Evolutionary conservation across 768 basidiomycete genomes (phyloP).

Genomic region (Amanita rubescens): DNA sequence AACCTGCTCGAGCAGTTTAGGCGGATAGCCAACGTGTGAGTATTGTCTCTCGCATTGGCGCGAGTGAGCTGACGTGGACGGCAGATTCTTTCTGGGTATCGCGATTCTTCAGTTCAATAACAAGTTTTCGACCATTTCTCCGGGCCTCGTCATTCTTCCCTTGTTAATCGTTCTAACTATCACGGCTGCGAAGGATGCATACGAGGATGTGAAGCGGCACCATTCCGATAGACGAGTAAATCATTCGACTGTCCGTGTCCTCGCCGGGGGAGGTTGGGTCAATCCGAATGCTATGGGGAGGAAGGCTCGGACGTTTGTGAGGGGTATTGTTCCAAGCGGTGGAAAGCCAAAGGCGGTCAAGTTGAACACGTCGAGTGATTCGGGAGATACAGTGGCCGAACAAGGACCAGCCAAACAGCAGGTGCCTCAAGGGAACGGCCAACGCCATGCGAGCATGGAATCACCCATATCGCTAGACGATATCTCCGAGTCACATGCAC

Average conservation of each 20-base stretch:
- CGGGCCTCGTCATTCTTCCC: conserved; percentile 84
- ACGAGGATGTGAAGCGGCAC: conserved; percentile 96
- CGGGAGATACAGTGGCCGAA: not conserved
- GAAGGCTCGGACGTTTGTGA: conserved; percentile 77
- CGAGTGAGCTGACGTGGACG: no score
- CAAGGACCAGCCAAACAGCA: no score
- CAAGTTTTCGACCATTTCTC: conserved; percentile 86
- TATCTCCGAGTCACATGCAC: conserved; percentile 10
- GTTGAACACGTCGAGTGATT: not conserved
- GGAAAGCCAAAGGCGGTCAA: not conserved
- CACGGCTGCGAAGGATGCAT: conserved; percentile 89
- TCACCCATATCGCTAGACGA: no score
- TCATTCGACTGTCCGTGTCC: conserved; percentile 51
- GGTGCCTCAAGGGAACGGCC: no score
- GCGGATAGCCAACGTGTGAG: conserved; percentile 83
- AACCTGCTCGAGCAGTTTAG: conserved; percentile 88
- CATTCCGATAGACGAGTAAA: conserved; percentile 86
- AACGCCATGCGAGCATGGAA: no score
- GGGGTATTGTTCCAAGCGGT: conserved; percentile 37
- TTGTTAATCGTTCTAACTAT: conserved; percentile 75
- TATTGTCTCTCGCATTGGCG: no score
- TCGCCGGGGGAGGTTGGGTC: conserved; percentile 51
- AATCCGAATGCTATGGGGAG: conserved; percentile 58
- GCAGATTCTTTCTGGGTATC: conserved; percentile 76
- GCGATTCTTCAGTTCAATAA: conserved; percentile 96